Evolutionary conservation across 148 eudicot genomes (phyloP), one percentile per base, ranked within the genome.

Genomic region (Chenopodium quinoa): DNA sequence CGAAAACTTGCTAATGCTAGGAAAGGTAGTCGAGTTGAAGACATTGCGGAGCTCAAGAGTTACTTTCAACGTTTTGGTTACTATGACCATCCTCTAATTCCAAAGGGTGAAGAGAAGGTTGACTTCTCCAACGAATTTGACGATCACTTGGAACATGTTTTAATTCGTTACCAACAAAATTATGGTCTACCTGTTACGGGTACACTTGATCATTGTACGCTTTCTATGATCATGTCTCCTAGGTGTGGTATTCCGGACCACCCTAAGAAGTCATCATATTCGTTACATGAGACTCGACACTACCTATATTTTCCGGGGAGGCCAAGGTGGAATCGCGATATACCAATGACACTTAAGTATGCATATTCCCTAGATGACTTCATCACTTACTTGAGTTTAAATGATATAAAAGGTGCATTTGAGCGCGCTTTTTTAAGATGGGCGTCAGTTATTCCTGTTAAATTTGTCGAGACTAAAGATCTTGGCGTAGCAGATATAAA

Each of bases 381-480:
- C 81, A 81, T 88, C 58, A 9, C 64, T 2, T 80, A 78, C n/a
- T 31, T 88, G 47, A 84, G 80, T 20, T 48, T 78, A 11, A 25
- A 69, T 0, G 89, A 87, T 0, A 76, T 89, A 60, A 75, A 71
- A 60, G 82, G 27, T 7, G 90, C 86, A 34, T 91, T 94, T 47
- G 9, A 67, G 6, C 84, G 91, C 0, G 84, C 94, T 2, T 94
- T 94, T 48, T 14, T 79, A 2, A 93, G 82, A 27, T 94, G 98
- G 98, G 84, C 92, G 2, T 79, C 86, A 7, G 94, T 92, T 7
- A 89, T 91, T 31, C 98, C 98, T 2, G 87, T 94, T 13, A 86
- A 34, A 1, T 94, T 94, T 29, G 4, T 79, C 0, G 90, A 90
- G 62, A 73, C 88, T 0, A 79, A 71, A 2, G 89, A 89, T 12